Evolutionary conservation across 495 filamentous ascomycete genomes (phyloP), one percentile per base, ranked within the genome.

Genomic region (Annulohypoxylon stygium): DNA sequence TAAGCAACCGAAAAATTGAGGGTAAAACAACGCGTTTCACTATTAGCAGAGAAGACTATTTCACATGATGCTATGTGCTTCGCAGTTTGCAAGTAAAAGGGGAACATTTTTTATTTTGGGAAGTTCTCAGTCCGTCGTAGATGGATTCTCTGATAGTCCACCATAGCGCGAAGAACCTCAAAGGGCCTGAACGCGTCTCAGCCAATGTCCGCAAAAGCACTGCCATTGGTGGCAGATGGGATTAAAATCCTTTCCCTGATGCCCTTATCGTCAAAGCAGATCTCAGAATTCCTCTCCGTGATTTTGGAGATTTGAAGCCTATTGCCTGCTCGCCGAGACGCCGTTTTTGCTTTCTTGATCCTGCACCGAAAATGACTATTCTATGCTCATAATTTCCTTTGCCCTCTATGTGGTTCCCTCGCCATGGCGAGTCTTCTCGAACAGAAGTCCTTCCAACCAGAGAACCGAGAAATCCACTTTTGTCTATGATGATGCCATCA

Each of bases 381-480:
- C 81, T 82, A 82, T 83, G 78, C 75, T 78, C 74, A 75, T 70
- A 54, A 47, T 47, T 30, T n/a, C 50, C 50, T 54, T 54, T 79
- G 74, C 75, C 70, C 65, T 70, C 64, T 70, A 69, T 69, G 53
- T 69, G 69, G 62, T 77, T 63, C 76, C 70, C 72, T 78, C 50
- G 61, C 74, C 37, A 71, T 76, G 70, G 66, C 67, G 75, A 73
- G 65, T 71, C 79, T 76, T 72, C 69, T 74, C 74, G 65, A 71
- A 69, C 59, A 74, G 72, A 71, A 76, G 67, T 69, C 64, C 69
- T 69, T 37, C 75, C 77, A 79, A 81, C 83, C 79, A 83, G 80
- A 84, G 75, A 81, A 83, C 79, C 79, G 83, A 86, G 83, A 84
- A 84, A 86, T 85, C 86, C 84, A 84, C 84, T 88, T 88, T 88